A percentile compares a stretch with the other conserved stretches of the same genome.
These are phyloP conservation scores for Fraxinus floribunda DNA, from an alignment of 305 asterid genomes.

Conservation along the genomic window DNA sequence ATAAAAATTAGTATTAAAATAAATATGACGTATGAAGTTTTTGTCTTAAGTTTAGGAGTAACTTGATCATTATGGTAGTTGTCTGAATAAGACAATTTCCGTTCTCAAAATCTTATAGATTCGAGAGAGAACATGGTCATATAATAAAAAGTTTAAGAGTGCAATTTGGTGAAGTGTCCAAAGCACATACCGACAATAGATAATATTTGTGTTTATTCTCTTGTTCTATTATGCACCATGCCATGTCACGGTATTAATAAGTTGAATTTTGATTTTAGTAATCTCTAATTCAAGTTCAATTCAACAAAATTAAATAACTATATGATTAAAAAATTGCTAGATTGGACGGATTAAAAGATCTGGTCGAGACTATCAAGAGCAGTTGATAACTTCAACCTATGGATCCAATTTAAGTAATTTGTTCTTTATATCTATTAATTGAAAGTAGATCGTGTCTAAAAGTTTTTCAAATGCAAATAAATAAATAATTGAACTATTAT, in stretches of 20 bases:
- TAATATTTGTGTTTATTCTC: neutral
- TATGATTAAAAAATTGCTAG: neutral
- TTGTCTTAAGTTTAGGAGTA: neutral
- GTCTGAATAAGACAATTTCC: neutral
- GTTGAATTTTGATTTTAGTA: neutral
- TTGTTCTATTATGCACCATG: neutral
- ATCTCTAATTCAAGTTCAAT: neutral
- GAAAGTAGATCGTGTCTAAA: neutral
- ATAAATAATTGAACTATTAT: neutral
- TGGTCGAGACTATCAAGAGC: neutral
- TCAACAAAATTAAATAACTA: neutral
- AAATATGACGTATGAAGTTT: neutral
- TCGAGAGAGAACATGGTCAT: neutral
- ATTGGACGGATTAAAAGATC: neutral
- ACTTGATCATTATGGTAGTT: neutral
- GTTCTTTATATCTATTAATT: too few species aligned
- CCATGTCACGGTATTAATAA: neutral
- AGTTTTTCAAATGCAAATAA: neutral
- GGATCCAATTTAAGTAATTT: too few species aligned
- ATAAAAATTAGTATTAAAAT: neutral
- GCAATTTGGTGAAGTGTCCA: neutral
- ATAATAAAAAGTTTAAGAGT: neutral
- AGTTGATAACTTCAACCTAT: too few species aligned
- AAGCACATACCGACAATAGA: neutral
- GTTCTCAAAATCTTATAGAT: neutral